Conservation (phyloP, 176 grass and related monocot species). For the Carex kokanica region DNA sequence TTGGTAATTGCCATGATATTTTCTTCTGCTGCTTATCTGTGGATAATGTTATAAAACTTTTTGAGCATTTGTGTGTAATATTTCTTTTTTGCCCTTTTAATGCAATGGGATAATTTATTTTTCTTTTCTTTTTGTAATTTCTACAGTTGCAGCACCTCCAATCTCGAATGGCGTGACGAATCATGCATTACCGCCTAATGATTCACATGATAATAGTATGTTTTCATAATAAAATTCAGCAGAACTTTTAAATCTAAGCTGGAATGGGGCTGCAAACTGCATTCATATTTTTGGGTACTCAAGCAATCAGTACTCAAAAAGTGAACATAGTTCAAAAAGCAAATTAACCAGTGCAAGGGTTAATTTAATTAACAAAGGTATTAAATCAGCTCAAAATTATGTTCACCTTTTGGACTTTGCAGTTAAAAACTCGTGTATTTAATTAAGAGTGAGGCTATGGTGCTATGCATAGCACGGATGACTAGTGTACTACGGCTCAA, state of each 20-base stretch:
- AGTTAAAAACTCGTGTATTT: background rate
- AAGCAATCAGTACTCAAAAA: background rate
- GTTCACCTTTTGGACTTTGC: background rate
- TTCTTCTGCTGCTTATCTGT: background rate
- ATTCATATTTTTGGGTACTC: background rate
- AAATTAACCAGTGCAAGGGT: background rate
- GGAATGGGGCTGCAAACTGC: background rate
- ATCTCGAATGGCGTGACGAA: background rate
- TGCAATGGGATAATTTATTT: background rate
- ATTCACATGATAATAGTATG: conserved; percentile 13
- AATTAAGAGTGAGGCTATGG: no score
- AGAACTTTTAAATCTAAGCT: background rate
- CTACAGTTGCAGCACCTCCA: background rate
- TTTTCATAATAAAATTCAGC: background rate
- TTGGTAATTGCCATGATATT: background rate
- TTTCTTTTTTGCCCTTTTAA: background rate
- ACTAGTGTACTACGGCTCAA: no score
- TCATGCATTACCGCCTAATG: background rate
- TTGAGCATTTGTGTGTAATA: background rate
- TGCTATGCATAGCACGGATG: no score
- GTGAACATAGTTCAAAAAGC: background rate
- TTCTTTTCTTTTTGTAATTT: background rate
- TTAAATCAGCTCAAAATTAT: background rate
- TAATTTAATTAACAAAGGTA: background rate
- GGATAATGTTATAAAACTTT: background rate